A percentile compares a stretch with the other conserved stretches of the same genome.
Evolutionary conservation across 1,139 yeast genomes (phyloP).

Genomic region (Kazachstania sp.): DNA sequence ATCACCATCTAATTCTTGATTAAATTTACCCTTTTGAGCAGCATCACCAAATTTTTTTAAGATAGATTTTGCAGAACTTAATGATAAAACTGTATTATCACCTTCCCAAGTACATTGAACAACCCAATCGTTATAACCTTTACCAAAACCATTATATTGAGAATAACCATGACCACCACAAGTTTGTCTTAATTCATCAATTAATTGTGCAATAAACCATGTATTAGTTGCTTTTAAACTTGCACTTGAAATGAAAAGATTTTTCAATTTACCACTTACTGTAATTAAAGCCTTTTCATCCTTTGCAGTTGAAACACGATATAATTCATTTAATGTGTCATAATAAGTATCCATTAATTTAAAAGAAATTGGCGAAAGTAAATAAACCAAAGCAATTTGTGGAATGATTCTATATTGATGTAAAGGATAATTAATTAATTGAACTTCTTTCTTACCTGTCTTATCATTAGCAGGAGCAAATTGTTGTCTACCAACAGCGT

Average conservation of each 20-base stretch:
- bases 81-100: conserved; percentile 78
- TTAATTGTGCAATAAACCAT: conserved; percentile 71
- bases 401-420: conserved; percentile 86
- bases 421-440: conserved; percentile 71
- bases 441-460: conserved; percentile 38
- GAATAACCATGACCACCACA: conserved; percentile 98
- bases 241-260: conserved; percentile 77
- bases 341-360: conserved; percentile 51
- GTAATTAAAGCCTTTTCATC: conserved; percentile 40
- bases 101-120: conserved; percentile 99
- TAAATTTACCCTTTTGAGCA: conserved; percentile 33
- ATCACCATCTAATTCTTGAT: conserved; percentile 33
- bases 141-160: conserved; percentile 81
- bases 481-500: conserved; percentile 85
- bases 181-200: conserved; percentile 88
- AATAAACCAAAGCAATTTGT: conserved; percentile 68
- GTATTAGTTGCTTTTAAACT: conserved; percentile 84
- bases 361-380: conserved; percentile 66
- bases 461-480: conserved; percentile 38
- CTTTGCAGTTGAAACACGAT: conserved; percentile 40
- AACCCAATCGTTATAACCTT: conserved; percentile 84
- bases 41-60: conserved; percentile 44
- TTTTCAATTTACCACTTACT: conserved; percentile 47
- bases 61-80: conserved; percentile 74
- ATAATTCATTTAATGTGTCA: conserved; percentile 46